phyloP scores from a whole-genome alignment of 192 early-diverging fungal genomes.

The Gamsiella multidivaricata region DNA sequence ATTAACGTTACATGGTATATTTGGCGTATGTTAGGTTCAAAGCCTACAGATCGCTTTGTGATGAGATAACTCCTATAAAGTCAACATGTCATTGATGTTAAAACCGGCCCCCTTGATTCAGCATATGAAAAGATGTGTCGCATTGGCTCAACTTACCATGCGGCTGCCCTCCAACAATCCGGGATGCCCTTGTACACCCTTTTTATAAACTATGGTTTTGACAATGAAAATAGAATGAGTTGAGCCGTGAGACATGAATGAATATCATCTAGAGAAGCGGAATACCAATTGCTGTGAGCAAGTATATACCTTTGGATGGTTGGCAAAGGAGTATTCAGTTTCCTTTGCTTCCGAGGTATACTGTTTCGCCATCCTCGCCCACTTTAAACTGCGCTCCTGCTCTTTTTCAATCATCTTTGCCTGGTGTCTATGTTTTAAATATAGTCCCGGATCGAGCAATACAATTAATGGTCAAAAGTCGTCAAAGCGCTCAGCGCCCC shows the following conservation, averaged over 20 bases:
- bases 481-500: too few species aligned
- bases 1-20: slow-evolving; percentile 43
- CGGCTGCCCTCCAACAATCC: slow-evolving; percentile 66
- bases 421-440: slow-evolving; percentile 9
- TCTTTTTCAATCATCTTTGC: slow-evolving; percentile 34
- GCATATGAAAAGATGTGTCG: too few species aligned
- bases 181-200: slow-evolving; percentile 70
- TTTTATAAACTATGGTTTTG: slow-evolving; percentile 52
- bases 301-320: slow-evolving; percentile 41
- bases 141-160: slow-evolving; percentile 54
- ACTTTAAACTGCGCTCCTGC: slow-evolving; percentile 22
- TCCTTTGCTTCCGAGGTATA: slow-evolving; percentile 25
- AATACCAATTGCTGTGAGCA: too few species aligned
- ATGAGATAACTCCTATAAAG: slow-evolving; percentile 24
- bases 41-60: slow-evolving; percentile 31
- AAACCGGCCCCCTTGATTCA: too few species aligned
- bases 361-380: slow-evolving; percentile 29
- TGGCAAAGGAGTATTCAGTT: slow-evolving; percentile 38
- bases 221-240: background rate
- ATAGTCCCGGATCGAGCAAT: too few species aligned
- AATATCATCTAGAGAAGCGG: too few species aligned
- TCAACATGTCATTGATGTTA: slow-evolving; percentile 3
- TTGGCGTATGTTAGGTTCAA: slow-evolving; percentile 42
- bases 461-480: background rate
- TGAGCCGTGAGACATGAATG: too few species aligned